A percentile compares a stretch with the other conserved stretches of the same genome.
Evolutionary conservation across 306 rosid genomes (phyloP).

Genomic region (Cicer arietinum): DNA sequence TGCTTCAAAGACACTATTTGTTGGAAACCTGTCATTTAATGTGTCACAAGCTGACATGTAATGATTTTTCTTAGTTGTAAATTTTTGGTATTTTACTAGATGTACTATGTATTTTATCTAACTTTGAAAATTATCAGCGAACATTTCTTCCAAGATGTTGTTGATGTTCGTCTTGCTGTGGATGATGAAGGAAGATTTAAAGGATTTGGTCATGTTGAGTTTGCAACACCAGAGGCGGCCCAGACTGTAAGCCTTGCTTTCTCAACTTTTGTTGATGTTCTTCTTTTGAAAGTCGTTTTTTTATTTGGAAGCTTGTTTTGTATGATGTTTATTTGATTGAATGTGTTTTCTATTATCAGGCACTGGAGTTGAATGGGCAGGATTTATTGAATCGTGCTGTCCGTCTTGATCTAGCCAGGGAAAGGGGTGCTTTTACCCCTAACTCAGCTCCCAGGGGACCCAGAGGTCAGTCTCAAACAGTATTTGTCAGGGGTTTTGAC

Average conservation of each 20-base stretch:
- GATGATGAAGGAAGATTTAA: conserved; percentile 59
- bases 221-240: conserved; percentile 67
- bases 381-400: conserved; percentile 57
- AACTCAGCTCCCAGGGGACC: conserved; percentile 65
- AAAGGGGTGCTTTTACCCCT: conserved; percentile 75
- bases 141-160: conserved; percentile 70
- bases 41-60: conserved; percentile 69
- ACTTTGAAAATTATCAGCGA: conserved; percentile 51
- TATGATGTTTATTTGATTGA: not conserved
- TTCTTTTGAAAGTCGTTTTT: not conserved
- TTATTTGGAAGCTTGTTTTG: not conserved
- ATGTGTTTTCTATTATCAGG: conserved; percentile 46
- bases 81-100: not conserved
- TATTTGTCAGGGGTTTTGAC: conserved; percentile 77
- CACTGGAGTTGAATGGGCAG: conserved; percentile 61
- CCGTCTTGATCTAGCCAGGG: conserved; percentile 74
- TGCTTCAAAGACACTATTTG: conserved; percentile 67
- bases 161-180: conserved; percentile 66
- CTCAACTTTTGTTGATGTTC: not conserved
- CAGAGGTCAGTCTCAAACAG: conserved; percentile 49
- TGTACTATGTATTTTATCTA: not conserved
- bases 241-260: conserved; percentile 48
- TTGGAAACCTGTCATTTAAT: conserved; percentile 68
- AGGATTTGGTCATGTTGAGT: conserved; percentile 92
- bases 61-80: not conserved